A percentile compares a stretch with the other conserved stretches of the same genome.
Evolutionary conservation across 805 yeast genomes (phyloP).

Genomic region (Candida endomychidarum): DNA sequence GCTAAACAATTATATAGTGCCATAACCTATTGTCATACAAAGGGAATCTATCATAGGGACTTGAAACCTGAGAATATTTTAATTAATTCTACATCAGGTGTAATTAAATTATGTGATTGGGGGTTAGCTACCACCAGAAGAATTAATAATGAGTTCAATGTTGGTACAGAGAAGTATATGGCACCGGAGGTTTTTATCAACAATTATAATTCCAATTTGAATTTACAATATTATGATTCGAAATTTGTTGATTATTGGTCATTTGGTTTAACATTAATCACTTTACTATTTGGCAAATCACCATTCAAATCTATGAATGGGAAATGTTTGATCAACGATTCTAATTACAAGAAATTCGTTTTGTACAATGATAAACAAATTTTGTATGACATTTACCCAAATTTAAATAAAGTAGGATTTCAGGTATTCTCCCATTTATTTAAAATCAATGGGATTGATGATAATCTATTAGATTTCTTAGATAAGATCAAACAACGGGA

Average conservation of each 20-base stretch:
- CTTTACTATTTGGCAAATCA: slow-evolving; percentile 51
- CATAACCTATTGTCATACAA: slow-evolving; percentile 52
- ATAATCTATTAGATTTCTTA: slow-evolving; percentile 23
- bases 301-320: slow-evolving; percentile 44
- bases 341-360: slow-evolving; percentile 44
- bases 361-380: slow-evolving; percentile 37
- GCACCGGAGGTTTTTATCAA: slow-evolving; percentile 49
- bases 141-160: slow-evolving; percentile 34
- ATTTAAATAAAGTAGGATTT: slow-evolving; percentile 35
- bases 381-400: slow-evolving; percentile 51
- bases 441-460: slow-evolving; percentile 36
- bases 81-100: slow-evolving; percentile 30
- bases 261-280: slow-evolving; percentile 50
- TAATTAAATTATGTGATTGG: slow-evolving; percentile 71
- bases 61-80: slow-evolving; percentile 73
- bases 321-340: slow-evolving; percentile 30
- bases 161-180: slow-evolving; percentile 62
- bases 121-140: slow-evolving; percentile 55
- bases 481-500: slow-evolving; percentile 31
- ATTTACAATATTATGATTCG: slow-evolving; percentile 39
- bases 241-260: slow-evolving; percentile 56
- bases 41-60: slow-evolving; percentile 67
- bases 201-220: slow-evolving; percentile 16
- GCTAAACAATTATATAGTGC: slow-evolving; percentile 54
- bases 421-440: slow-evolving; percentile 42